Conservation (phyloP, 2,329 filamentous ascomycete species). For the Aspergillus fischeri region DNA sequence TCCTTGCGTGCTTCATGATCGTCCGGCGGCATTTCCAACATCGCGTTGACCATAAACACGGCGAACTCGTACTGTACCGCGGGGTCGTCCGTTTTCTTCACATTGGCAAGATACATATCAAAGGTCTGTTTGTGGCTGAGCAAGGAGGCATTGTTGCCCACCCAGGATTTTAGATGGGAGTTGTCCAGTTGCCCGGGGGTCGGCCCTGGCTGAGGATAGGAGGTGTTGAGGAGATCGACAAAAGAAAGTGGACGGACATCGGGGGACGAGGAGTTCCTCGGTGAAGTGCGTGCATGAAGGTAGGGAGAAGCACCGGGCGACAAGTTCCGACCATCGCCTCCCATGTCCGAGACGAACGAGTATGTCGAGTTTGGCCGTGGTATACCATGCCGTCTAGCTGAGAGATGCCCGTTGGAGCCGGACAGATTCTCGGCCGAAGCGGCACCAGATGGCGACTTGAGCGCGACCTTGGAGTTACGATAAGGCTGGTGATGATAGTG, state of each 20-base stretch:
- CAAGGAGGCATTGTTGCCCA: conserved; percentile 87
- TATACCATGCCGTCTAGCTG: conserved; percentile 46
- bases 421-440: conserved; percentile 46
- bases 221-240: conserved; percentile 60
- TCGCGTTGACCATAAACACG: conserved; percentile 85
- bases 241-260: conserved; percentile 57
- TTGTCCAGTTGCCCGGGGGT: conserved; percentile 69
- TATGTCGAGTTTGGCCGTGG: conserved; percentile 72
- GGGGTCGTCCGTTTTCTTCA: conserved; percentile 92
- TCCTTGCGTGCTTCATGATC: conserved; percentile 28
- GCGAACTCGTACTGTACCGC: conserved; percentile 95
- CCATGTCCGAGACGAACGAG: conserved; percentile 68
- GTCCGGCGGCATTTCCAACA: conserved; percentile 68
- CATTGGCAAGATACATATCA: conserved; percentile 95
- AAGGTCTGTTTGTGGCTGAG: conserved; percentile 89
- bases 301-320: conserved; percentile 50
- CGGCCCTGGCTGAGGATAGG: conserved; percentile 75
- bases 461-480: conserved; percentile 29
- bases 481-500: conserved; percentile 51
- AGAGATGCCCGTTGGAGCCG: conserved; percentile 59
- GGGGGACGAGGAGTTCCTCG: conserved; percentile 52
- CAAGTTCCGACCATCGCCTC: conserved; percentile 56
- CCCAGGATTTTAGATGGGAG: conserved; percentile 67
- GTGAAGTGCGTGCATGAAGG: conserved; percentile 46
- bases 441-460: conserved; percentile 25